Evolutionary conservation across 2,329 filamentous ascomycete species (phyloP).

Genomic region (Sclerotinia minor): DNA sequence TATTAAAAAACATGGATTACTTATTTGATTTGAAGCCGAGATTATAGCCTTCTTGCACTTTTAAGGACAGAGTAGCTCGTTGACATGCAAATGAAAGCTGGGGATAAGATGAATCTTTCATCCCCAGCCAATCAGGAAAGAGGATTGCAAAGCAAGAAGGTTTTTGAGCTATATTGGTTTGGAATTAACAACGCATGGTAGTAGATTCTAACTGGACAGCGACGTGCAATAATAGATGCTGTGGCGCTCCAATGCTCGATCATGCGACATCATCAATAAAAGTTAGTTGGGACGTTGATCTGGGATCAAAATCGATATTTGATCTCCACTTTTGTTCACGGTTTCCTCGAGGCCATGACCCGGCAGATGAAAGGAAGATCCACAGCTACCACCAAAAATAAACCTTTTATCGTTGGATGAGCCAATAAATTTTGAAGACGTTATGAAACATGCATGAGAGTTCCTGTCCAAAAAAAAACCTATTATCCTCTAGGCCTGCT

Average conservation of each 20-base stretch:
- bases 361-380: neutral
- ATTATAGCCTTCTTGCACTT: neutral
- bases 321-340: neutral
- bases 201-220: neutral
- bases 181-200: neutral
- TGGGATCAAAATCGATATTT: neutral
- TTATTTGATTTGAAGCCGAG: neutral
- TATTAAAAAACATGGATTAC: neutral
- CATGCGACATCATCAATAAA: neutral
- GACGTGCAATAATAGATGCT: neutral
- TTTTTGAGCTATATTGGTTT: neutral
- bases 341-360: neutral
- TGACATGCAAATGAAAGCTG: neutral
- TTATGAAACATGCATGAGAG: neutral
- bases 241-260: no score
- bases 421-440: neutral
- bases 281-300: neutral
- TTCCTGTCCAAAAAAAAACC: slow-evolving; percentile 1
- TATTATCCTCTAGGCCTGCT: neutral
- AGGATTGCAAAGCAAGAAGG: neutral
- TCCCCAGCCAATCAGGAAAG: neutral
- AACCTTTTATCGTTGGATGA: neutral
- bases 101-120: neutral
- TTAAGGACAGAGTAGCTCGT: neutral
- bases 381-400: neutral